A percentile compares a stretch with the other conserved stretches of the same genome.
These are phyloP conservation scores for Straminergon stramineum DNA, from an alignment of 225 moss, liverwort and hornwort genomes.

Conservation along the genomic window DNA sequence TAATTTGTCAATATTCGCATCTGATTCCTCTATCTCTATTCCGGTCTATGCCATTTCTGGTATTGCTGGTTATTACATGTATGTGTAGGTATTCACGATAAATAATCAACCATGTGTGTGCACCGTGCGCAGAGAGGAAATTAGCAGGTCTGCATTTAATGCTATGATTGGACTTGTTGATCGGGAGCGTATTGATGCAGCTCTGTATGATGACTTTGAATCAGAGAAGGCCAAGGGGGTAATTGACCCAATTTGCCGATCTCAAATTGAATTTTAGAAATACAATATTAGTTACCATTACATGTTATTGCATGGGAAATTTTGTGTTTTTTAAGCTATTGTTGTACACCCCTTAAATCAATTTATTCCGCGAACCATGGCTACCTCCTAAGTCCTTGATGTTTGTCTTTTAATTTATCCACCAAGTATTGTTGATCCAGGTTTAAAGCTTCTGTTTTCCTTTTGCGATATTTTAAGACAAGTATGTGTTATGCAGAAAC, in stretches of 20 bases:
- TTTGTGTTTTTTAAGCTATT: background rate
- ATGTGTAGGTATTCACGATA: background rate
- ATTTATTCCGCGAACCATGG: background rate
- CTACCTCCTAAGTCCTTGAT: background rate
- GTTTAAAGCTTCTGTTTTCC: background rate
- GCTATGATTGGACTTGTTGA: constrained; percentile 91
- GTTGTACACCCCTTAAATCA: background rate
- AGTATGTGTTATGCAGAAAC: constrained; percentile 42
- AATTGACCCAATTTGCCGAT: background rate
- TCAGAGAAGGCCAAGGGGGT: constrained; percentile 94
- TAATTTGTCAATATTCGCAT: background rate
- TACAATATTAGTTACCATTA: background rate
- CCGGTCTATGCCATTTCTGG: background rate
- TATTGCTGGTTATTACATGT: background rate
- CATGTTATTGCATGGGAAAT: background rate
- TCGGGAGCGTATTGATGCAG: constrained; percentile 84
- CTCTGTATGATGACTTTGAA: constrained; percentile 91
- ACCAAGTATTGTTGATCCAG: background rate
- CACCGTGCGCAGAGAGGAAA: constrained; percentile 63
- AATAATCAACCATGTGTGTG: background rate
- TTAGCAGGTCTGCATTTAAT: constrained; percentile 79
- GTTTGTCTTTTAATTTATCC: background rate
- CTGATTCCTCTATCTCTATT: background rate
- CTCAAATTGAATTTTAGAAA: background rate
- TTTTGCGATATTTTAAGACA: background rate